phyloP scores from a whole-genome alignment of 139 green algal species.

The Closterium sp. region DNA sequence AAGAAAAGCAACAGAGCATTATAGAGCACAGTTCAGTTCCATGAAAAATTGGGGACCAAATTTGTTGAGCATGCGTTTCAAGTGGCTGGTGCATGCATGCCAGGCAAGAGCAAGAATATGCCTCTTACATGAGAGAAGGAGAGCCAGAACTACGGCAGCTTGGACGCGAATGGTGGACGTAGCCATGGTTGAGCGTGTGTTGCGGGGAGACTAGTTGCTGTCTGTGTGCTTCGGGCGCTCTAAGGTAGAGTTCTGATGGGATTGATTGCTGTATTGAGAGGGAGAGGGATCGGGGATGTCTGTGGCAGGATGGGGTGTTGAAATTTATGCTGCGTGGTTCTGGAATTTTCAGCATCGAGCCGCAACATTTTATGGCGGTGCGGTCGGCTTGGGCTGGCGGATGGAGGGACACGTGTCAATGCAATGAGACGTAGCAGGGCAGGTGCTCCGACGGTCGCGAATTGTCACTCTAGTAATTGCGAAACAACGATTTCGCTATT shows the following conservation, averaged over 20 bases:
- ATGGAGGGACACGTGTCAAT: background rate
- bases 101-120: background rate
- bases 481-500: background rate
- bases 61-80: background rate
- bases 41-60: background rate
- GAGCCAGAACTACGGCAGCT: background rate
- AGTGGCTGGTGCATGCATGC: too few species aligned
- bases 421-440: too few species aligned
- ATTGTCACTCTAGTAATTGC: background rate
- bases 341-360: background rate
- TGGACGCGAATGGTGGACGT: background rate
- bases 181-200: background rate
- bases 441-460: background rate
- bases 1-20: background rate
- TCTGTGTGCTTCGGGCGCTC: too few species aligned
- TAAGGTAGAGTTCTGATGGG: background rate
- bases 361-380: background rate
- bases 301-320: background rate
- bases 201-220: too few species aligned
- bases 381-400: background rate
- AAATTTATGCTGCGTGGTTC: background rate
- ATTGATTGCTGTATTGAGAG: background rate
- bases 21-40: background rate
- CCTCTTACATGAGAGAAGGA: background rate
- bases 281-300: background rate